phyloP scores from a whole-genome alignment of 495 filamentous ascomycete genomes.

The Trichoderma asperelloides region DNA sequence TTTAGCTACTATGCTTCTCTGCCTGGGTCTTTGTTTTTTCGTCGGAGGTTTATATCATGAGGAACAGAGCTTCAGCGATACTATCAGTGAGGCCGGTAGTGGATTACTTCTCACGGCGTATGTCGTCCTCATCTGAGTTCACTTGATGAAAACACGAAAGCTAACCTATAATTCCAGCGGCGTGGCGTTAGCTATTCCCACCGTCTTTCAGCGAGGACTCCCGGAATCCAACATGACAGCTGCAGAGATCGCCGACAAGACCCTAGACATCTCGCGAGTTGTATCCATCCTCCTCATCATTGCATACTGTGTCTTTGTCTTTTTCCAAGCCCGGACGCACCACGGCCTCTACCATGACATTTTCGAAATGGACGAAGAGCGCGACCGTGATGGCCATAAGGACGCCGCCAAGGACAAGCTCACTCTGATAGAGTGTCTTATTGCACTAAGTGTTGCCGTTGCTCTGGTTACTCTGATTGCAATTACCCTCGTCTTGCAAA shows the following conservation, averaged over 20 bases:
- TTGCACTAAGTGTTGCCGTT: slow-evolving; percentile 60
- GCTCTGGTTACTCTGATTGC: slow-evolving; percentile 72
- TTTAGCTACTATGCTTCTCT: slow-evolving; percentile 67
- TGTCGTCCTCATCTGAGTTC: slow-evolving; percentile 13
- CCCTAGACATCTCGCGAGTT: slow-evolving; percentile 62
- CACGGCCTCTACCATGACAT: slow-evolving; percentile 59
- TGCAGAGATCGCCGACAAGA: slow-evolving; percentile 34
- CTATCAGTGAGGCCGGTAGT: slow-evolving; percentile 71
- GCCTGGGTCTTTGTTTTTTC: slow-evolving; percentile 70
- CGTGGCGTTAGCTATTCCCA: slow-evolving; percentile 74
- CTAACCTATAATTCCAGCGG: slow-evolving; percentile 30
- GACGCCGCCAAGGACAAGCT: slow-evolving; percentile 61
- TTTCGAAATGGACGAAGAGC: slow-evolving; percentile 61
- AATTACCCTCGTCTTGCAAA: slow-evolving; percentile 72
- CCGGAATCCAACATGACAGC: slow-evolving; percentile 23
- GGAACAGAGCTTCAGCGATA: slow-evolving; percentile 62
- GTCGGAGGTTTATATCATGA: slow-evolving; percentile 59
- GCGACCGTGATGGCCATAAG: slow-evolving; percentile 58
- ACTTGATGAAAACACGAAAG: background rate
- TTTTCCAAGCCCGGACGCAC: slow-evolving; percentile 77
- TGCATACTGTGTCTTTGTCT: slow-evolving; percentile 68
- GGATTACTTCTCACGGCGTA: slow-evolving; percentile 73
- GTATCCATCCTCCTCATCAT: slow-evolving; percentile 70
- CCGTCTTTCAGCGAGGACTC: slow-evolving; percentile 63
- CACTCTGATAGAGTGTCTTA: slow-evolving; percentile 63